These are phyloP conservation scores for Gossypium thurberi DNA, from an alignment of 345 rosid genomes.

Conservation along the genomic window DNA sequence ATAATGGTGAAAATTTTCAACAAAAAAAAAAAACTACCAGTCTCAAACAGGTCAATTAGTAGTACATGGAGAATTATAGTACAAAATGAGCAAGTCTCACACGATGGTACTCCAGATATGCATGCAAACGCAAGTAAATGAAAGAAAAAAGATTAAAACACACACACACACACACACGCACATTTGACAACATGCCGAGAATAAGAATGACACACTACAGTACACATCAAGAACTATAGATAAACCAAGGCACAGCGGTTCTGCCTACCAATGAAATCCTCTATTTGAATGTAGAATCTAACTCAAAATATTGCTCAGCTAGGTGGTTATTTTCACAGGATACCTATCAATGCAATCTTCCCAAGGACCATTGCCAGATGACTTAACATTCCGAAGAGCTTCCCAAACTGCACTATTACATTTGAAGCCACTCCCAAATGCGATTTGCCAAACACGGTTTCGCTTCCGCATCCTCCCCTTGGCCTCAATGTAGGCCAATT, in stretches of 20 bases:
- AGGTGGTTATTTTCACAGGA: conserved; percentile 32
- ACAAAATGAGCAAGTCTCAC: neutral
- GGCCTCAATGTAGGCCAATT: conserved; percentile 41
- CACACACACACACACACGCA: neutral
- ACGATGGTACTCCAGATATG: neutral
- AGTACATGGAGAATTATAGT: neutral
- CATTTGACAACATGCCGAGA: neutral
- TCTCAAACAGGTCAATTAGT: neutral
- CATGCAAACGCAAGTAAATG: neutral
- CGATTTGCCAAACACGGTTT: conserved; percentile 34
- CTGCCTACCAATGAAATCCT: neutral
- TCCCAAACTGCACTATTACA: conserved; percentile 46
- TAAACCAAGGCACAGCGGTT: neutral
- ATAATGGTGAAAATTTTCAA: neutral
- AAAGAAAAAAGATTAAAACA: neutral
- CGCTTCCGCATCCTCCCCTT: conserved; percentile 41
- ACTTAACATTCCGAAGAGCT: conserved; percentile 30
- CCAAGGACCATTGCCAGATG: conserved; percentile 29
- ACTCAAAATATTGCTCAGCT: conserved; percentile 8
- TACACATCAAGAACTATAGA: neutral
- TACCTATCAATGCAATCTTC: conserved; percentile 28
- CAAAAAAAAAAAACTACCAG: neutral
- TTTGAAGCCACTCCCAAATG: conserved; percentile 41
- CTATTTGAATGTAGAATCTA: conserved; percentile 1
- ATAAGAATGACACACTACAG: conserved; percentile 2